Evolutionary conservation across 345 rosid species (phyloP), one percentile per base, ranked within the genome.

Genomic region (Orychophragmus violaceus): DNA sequence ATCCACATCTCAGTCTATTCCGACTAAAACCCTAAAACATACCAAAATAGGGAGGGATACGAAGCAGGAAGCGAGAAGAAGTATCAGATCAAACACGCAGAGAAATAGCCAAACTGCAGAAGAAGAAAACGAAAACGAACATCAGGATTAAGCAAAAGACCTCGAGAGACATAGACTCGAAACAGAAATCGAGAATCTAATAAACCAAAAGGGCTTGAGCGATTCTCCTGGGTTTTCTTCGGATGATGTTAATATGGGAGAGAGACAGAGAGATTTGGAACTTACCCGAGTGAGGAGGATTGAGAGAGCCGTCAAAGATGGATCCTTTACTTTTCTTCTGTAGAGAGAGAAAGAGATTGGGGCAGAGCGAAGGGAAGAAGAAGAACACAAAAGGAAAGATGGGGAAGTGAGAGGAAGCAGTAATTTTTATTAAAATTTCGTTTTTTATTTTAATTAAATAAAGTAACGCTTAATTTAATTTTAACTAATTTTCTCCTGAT

Each of bases 351-450:
- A 30, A 68, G 25, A 63, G 24, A 50, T 30, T 25, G 54, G 19
- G 45, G 54, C 28, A 25, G 59, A 62, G 44, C 11, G 55, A 0
- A 68, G 71, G 3, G 80, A 76, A 74, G 67, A 62, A 18, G 67
- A 62, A 36, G 56, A 60, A 62, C 25, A 64, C 59, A 64, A 64
- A 51, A 60, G 68, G 68, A 39, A 66, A 21, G 61, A 59, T 56
- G 16, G 56, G 23, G 69, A 56, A 57, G 59, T 62, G 44, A 56
- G 46, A 62, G 22, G 42, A 70, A 50, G 56, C 63, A 71, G 79
- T 80, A 74, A 36, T 54, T 77, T 70, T 76, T 74, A 62, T 16
- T 29, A 29, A 29, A 46, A 37, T 36, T 41, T 57, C 64, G 53
- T 65, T 72, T 64, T 44, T 64, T 16, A 30, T 12, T 44, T 23